Evolutionary conservation across 2,329 filamentous ascomycete genomes (phyloP).

Genomic region (Aspergillus aculeatinus): DNA sequence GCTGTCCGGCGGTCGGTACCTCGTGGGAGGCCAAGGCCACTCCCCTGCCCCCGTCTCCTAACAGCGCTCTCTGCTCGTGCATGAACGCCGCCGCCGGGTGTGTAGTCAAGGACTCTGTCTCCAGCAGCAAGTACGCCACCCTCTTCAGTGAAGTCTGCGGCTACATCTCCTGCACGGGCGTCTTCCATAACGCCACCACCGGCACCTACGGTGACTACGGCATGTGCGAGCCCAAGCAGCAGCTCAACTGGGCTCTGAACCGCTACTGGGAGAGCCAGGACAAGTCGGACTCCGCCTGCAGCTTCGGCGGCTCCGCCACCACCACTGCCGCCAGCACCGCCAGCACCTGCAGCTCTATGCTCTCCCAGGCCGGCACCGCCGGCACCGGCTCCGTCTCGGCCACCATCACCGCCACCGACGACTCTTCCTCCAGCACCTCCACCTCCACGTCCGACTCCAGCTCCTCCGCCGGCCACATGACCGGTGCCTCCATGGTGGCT

Average conservation of each 20-base stretch:
- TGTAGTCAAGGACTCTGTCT: conserved; percentile 53
- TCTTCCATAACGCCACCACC: conserved; percentile 39
- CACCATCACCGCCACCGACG: neutral
- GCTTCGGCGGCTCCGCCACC: conserved; percentile 44
- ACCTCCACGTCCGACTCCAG: neutral
- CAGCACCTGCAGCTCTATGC: conserved; percentile 38
- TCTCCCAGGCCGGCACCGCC: conserved; percentile 41
- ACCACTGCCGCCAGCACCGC: conserved; percentile 35
- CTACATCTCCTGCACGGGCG: conserved; percentile 40
- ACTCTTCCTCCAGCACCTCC: neutral
- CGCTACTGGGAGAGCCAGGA: conserved; percentile 45
- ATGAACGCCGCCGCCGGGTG: conserved; percentile 74
- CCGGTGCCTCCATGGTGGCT: neutral
- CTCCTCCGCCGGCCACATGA: neutral
- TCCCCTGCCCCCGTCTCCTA: conserved; percentile 76
- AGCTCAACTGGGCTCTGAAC: conserved; percentile 47
- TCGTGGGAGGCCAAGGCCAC: conserved; percentile 65
- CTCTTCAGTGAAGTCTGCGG: conserved; percentile 61
- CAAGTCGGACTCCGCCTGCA: conserved; percentile 40
- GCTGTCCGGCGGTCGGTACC: conserved; percentile 65
- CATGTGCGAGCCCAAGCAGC: conserved; percentile 45
- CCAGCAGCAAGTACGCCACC: conserved; percentile 31
- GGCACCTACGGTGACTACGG: conserved; percentile 48
- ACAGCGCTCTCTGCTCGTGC: conserved; percentile 75
- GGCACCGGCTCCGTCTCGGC: conserved; percentile 42